Conservation (phyloP, 805 yeast genomes). For the Nakazawaea molendinolei region DNA sequence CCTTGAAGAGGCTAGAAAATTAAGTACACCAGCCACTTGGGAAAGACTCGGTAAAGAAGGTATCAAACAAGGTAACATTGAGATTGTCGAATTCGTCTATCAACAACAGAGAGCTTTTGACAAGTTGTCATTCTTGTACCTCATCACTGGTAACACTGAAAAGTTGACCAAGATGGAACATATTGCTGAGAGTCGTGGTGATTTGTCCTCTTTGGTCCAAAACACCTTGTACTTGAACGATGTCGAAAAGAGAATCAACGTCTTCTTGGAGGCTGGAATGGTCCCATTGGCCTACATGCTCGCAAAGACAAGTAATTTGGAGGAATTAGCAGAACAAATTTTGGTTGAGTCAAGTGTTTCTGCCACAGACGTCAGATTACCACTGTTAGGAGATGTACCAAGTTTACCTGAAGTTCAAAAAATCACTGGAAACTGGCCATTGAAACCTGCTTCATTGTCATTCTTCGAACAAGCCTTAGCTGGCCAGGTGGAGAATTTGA, state of each 20-base stretch:
- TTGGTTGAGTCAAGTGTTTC: constrained; percentile 63
- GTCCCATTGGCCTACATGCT: constrained; percentile 87
- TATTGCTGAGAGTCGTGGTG: constrained; percentile 86
- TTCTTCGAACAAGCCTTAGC: constrained; percentile 80
- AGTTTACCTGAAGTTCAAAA: constrained; percentile 41
- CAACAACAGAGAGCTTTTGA: constrained; percentile 86
- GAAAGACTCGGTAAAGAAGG: constrained; percentile 81
- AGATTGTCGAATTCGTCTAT: constrained; percentile 77
- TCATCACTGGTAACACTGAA: constrained; percentile 72
- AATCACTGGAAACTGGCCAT: constrained; percentile 69
- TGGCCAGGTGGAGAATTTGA: constrained; percentile 67
- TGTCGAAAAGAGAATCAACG: constrained; percentile 64
- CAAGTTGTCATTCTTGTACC: constrained; percentile 81
- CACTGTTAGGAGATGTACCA: constrained; percentile 38
- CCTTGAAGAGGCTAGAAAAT: constrained; percentile 75
- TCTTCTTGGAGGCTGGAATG: constrained; percentile 73
- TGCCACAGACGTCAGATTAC: constrained; percentile 57
- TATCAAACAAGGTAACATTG: constrained; percentile 79
- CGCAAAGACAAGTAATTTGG: constrained; percentile 81
- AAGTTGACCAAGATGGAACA: constrained; percentile 79
- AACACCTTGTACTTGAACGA: constrained; percentile 76
- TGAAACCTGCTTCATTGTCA: constrained; percentile 62
- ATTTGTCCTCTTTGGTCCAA: constrained; percentile 71
- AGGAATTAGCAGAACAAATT: constrained; percentile 65
- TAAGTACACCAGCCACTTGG: constrained; percentile 70